Conservation (phyloP, 73 alveolate genomes). For the Blepharisma stoltei region DNA sequence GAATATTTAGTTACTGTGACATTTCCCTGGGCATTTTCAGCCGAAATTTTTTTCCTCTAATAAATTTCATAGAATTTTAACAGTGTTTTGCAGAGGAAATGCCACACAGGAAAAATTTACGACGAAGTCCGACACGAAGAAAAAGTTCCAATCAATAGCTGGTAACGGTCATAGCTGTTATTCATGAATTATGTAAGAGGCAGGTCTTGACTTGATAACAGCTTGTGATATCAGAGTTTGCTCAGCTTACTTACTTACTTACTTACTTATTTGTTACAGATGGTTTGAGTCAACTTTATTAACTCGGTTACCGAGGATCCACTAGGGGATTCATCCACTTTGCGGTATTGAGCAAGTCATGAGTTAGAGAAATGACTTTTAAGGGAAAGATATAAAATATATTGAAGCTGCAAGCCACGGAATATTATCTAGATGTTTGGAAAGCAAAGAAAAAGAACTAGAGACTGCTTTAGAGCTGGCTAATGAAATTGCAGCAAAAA, state of each 20-base stretch:
- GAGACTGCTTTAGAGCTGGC: constrained; percentile 47
- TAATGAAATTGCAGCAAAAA: constrained; percentile 33
- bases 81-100: no score
- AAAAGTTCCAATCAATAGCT: no score
- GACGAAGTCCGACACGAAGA: no score
- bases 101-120: no score
- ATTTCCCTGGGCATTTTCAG: no score
- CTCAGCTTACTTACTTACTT: constrained; percentile 61
- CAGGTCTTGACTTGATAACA: constrained; percentile 68
- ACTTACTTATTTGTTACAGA: no score
- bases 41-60: no score
- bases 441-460: constrained; percentile 32
- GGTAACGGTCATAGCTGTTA: constrained; percentile 75
- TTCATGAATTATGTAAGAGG: constrained; percentile 72
- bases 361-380: constrained; percentile 54
- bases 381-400: constrained; percentile 47
- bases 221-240: constrained; percentile 77
- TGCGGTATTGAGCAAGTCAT: constrained; percentile 46
- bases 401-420: constrained; percentile 41
- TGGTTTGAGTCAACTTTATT: no score
- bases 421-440: constrained; percentile 34
- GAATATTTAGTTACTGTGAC: no score
- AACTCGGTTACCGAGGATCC: no score
- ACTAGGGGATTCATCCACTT: no score
- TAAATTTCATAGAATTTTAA: no score